Percentiles rank a stretch among this genome's conserved stretches.
Conservation (phyloP, 371 early-diverging fungal species). For the Actinomortierella wolfii region DNA sequence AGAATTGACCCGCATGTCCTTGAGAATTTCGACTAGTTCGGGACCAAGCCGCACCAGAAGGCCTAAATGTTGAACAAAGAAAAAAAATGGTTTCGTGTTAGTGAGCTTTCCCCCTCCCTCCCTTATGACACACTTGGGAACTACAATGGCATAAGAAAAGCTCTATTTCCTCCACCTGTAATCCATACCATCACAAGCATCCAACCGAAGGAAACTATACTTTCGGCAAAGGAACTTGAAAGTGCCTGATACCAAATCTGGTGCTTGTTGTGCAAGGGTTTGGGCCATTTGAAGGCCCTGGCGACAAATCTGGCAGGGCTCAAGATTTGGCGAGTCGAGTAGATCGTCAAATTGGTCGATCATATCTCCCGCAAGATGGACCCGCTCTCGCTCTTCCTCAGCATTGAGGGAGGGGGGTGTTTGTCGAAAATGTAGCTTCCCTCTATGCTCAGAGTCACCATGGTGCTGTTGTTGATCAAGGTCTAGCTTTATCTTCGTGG, state of each 20-base stretch:
- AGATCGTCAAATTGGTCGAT: slow-evolving; percentile 22
- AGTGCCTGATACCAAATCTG: slow-evolving; percentile 29
- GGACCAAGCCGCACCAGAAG: slow-evolving; percentile 29
- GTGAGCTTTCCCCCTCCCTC: too few relatives aligned
- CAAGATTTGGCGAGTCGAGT: slow-evolving; percentile 28
- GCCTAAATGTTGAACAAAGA: slow-evolving; percentile 15
- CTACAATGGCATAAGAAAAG: too few relatives aligned
- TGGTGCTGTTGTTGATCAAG: too few relatives aligned
- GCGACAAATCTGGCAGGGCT: slow-evolving; percentile 45
- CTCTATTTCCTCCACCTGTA: background rate
- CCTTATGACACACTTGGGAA: too few relatives aligned
- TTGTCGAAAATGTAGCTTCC: too few relatives aligned
- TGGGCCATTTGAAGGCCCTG: slow-evolving; percentile 27
- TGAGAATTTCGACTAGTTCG: slow-evolving; percentile 24
- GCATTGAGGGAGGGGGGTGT: too few relatives aligned
- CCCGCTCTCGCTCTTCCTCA: too few relatives aligned
- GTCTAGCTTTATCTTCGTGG: too few relatives aligned
- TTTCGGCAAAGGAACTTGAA: slow-evolving; percentile 20
- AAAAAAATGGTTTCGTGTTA: too few relatives aligned
- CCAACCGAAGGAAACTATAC: slow-evolving; percentile 23
- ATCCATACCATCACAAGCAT: slow-evolving; percentile 34
- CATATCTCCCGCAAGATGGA: slow-evolving; percentile 21
- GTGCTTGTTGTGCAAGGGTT: slow-evolving; percentile 23
- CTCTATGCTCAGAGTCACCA: too few relatives aligned
- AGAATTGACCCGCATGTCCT: slow-evolving; percentile 25